A percentile compares a stretch with the other conserved stretches of the same genome.
Conservation (phyloP, 768 basidiomycete species). For the Kwoniella sp. region DNA sequence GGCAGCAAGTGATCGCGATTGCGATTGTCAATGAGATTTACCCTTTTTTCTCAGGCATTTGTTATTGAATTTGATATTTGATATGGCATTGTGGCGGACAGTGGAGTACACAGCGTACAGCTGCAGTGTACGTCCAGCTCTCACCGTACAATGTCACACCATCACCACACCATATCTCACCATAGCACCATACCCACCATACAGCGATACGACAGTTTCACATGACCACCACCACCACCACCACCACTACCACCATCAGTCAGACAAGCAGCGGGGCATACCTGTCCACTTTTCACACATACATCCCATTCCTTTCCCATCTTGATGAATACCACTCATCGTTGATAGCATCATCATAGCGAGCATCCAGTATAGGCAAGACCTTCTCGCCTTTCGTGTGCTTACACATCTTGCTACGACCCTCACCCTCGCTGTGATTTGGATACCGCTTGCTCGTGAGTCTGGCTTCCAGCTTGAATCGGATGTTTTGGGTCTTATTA, state of each 20-base stretch:
- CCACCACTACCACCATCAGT: background rate
- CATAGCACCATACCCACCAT: background rate
- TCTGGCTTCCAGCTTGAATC: background rate
- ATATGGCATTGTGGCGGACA: too few relatives aligned
- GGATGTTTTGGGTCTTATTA: background rate
- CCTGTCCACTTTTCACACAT: background rate
- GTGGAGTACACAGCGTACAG: too few relatives aligned
- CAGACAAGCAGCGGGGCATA: background rate
- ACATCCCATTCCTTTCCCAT: background rate
- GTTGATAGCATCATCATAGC: background rate
- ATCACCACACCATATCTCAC: background rate
- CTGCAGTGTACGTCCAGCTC: too few relatives aligned
- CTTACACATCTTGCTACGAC: background rate
- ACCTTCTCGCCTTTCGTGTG: background rate
- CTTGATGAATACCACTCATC: background rate
- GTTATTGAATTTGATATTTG: too few relatives aligned
- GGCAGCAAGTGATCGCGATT: too few relatives aligned
- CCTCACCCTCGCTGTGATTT: constrained; percentile 41
- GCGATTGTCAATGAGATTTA: too few relatives aligned
- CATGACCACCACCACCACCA: background rate
- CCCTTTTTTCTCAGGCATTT: too few relatives aligned
- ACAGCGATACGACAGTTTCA: background rate
- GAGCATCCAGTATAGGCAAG: background rate
- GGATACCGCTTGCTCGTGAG: constrained; percentile 53
- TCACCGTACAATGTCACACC: too few relatives aligned